Conservation (phyloP, 2,329 filamentous ascomycete species). For the Hypoxylon rubiginosum region DNA sequence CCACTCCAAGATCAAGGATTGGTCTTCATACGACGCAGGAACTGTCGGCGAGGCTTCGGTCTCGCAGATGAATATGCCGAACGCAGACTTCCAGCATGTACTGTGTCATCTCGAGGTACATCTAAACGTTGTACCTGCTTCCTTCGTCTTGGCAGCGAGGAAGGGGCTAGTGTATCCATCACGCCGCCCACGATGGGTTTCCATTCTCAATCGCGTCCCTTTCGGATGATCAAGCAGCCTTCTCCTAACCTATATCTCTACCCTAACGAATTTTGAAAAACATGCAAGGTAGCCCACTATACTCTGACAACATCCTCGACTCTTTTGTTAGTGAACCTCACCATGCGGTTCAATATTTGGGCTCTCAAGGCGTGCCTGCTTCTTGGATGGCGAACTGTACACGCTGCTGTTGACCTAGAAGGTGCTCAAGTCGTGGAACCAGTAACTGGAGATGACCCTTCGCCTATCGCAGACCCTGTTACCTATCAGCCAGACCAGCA, state of each 20-base stretch:
- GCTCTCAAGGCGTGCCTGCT: not conserved
- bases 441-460: conserved; percentile 31
- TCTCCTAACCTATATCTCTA: too few relatives aligned
- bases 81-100: too few relatives aligned
- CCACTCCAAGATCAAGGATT: too few relatives aligned
- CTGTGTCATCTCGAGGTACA: not conserved
- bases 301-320: too few relatives aligned
- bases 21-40: too few relatives aligned
- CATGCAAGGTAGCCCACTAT: too few relatives aligned
- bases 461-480: conserved; percentile 37
- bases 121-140: not conserved
- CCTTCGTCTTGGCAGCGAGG: not conserved
- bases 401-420: conserved; percentile 35
- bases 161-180: not conserved
- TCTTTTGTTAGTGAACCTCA: not conserved
- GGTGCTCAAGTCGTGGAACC: conserved; percentile 28
- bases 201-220: not conserved
- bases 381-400: conserved; percentile 6
- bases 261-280: too few relatives aligned
- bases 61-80: too few relatives aligned
- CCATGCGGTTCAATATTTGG: not conserved
- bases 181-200: not conserved
- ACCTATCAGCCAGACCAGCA: conserved; percentile 43
- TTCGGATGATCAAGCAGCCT: too few relatives aligned
- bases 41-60: too few relatives aligned